Evolutionary conservation across 306 rosid genomes (phyloP), one percentile per base, ranked within the genome.

Genomic region (Oxytropis ochrocephala): DNA sequence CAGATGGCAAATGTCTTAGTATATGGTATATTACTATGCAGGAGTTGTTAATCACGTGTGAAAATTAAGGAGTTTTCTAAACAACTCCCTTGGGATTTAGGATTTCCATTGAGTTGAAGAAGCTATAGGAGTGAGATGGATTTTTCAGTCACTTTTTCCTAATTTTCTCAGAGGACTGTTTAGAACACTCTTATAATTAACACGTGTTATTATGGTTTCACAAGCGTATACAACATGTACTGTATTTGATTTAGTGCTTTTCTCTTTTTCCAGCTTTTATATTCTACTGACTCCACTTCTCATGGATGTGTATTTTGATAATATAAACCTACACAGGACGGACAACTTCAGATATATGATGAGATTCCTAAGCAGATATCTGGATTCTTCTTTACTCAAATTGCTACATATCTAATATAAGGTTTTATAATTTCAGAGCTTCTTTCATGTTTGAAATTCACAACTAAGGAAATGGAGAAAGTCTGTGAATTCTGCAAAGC

Each of bases 401-500:
- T 52, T 60, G 69, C 64, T 52, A 63, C 6, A 54, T 35, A 46
- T 58, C n/a, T 13, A 41, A 43, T 18, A 17, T 59, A 71, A 55
- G 55, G 61, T 65, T 62, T 75, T 50, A 14, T 62, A 36, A 52
- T 32, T 39, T 43, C 41, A 6, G 55, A 69, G 54, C 12, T 54
- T 35, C 4, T 73, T 69, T 57, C 8, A 29, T 75, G 24, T 27
- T 69, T 73, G 42, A 47, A 33, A n/a, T 55, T 73, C 32, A 44
- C 46, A 13, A 46, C 65, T 54, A 14, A 75, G 60, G 79, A 76
- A 85, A 93, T 93, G 94, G 86, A 90, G 82, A 93, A 79, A 78
- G 70, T 76, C 41, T 88, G 97, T 66, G 97, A 93, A 38, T 93
- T 90, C 77, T 93, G 98, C 88, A 71, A 69, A 58, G 78, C 72